phyloP scores from a whole-genome alignment of 2,329 filamentous ascomycete genomes.

The Hypoxylon sp. region DNA sequence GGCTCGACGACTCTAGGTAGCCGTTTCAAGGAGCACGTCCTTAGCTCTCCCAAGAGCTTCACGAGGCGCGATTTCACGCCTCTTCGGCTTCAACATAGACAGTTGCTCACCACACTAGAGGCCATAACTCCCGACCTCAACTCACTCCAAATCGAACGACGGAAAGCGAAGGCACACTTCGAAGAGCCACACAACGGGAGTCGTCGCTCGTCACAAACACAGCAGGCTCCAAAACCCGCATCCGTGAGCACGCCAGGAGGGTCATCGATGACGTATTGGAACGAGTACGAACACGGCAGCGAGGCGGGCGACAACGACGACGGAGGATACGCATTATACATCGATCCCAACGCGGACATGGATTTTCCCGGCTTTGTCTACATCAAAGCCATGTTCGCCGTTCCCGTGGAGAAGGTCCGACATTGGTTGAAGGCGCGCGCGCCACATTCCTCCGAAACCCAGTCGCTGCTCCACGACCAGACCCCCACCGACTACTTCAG shows the following conservation, averaged over 20 bases:
- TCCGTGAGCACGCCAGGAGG: conserved; percentile 26
- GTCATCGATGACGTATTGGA: conserved; percentile 69
- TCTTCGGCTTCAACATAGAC: conserved; percentile 60
- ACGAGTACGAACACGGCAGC: conserved; percentile 85
- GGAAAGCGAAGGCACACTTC: conserved; percentile 10
- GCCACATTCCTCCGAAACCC: conserved; percentile 34
- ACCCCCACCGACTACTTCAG: conserved; percentile 44
- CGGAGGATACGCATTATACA: conserved; percentile 74
- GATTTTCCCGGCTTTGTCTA: conserved; percentile 71
- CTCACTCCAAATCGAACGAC: conserved; percentile 18
- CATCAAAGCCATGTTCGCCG: conserved; percentile 60
- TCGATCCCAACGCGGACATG: conserved; percentile 71
- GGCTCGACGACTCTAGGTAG: conserved; percentile 70
- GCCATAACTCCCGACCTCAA: conserved; percentile 51
- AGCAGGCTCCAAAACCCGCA: conserved; percentile 20
- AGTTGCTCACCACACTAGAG: conserved; percentile 58
- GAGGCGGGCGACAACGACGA: conserved; percentile 64
- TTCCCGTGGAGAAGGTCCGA: conserved; percentile 61
- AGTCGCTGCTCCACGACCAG: conserved; percentile 39
- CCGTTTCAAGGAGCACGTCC: conserved; percentile 72
- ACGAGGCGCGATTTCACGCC: conserved; percentile 69
- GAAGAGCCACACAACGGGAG: conserved; percentile 28
- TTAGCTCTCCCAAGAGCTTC: conserved; percentile 75
- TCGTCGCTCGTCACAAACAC: conserved; percentile 35
- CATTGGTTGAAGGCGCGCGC: conserved; percentile 56